Percentiles rank a stretch among this genome's conserved stretches.
phyloP scores from a whole-genome alignment of 306 rosid species.

The Erythrophleum fordii region DNA sequence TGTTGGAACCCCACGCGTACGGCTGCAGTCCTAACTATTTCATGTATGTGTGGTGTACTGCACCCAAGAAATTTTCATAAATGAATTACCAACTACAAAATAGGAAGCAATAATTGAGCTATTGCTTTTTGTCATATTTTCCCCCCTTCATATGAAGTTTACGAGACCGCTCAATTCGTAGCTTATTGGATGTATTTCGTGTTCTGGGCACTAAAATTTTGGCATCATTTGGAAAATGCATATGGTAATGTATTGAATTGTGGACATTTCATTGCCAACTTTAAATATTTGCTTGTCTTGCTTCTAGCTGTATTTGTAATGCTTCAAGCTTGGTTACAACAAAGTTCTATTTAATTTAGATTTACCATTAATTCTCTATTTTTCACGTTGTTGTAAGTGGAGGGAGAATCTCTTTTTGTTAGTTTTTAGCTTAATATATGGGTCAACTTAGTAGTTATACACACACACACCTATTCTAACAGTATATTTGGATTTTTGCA shows the following conservation, averaged over 20 bases:
- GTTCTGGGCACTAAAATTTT: constrained; percentile 38
- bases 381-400: not conserved
- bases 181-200: not conserved
- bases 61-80: not conserved
- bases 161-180: constrained; percentile 27
- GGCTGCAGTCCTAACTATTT: not conserved
- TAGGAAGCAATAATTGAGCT: not conserved
- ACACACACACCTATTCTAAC: not conserved
- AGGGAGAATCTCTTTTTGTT: not conserved
- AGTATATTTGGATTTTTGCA: constrained; percentile 42
- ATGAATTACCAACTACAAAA: constrained; percentile 13
- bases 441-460: not conserved
- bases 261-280: constrained; percentile 13
- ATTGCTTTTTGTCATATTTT: constrained; percentile 14
- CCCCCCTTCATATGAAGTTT: constrained; percentile 28
- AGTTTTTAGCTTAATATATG: not conserved
- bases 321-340: not conserved
- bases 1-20: not conserved
- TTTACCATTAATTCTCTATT: not conserved
- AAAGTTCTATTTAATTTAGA: not conserved
- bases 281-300: not conserved
- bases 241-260: constrained; percentile 36
- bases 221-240: constrained; percentile 46
- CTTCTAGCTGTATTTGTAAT: constrained; percentile 1
- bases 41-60: not conserved